Base-by-base conservation (phyloP, 352 stramenopile genomes). In the Pythium phragmiticola region DNA sequence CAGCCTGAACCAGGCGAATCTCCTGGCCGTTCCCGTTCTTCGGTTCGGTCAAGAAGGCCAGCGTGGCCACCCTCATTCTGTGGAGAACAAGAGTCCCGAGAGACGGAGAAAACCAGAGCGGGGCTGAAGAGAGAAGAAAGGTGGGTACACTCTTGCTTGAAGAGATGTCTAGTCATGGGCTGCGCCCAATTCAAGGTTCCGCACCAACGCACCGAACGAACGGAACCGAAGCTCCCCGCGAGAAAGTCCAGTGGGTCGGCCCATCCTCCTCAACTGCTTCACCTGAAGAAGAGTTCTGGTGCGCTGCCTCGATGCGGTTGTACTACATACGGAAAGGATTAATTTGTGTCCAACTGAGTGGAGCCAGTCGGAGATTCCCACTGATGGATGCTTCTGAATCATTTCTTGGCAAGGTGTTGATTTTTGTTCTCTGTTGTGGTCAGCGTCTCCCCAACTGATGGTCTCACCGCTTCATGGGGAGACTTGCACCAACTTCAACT, bases 1-100 rank as follows among this genome's bases (percentile, higher is more conserved):
- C 42, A 45, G 63, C 56, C 17, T 69, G 49, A 60, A 58, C 30
- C 30, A 13, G 34, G 34, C 11, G 34, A 39, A 39, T 55, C 26
- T 55, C 17, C 2, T 14, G 17, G 17, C 17, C 2, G 7, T 19
- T 46, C 17, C 39, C 13, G 9, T 17, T 30, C 26, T 23, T 55
- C 4, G 48, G 48, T 42, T 41, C 26, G 30, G 48, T 42, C 14
- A 26, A 55, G 45, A 50, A 30, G 45, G 7, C 45, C 34, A 39
- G 34, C 34, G 34, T 39, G 34, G 7, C 34, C 34, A 39, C 11
- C 34, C 34, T 39, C 34, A 49, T 49, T 7, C 7, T 49, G 43
- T 26, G 43, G 43, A 49, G 19, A n/a, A 52, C 8, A 52, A 33
- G n/a, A n/a, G 3, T 46, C 41, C 41, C 2, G 19, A 52, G 48